Conservation (phyloP, 805 yeast species). For the Yarrowia alimentaria region DNA sequence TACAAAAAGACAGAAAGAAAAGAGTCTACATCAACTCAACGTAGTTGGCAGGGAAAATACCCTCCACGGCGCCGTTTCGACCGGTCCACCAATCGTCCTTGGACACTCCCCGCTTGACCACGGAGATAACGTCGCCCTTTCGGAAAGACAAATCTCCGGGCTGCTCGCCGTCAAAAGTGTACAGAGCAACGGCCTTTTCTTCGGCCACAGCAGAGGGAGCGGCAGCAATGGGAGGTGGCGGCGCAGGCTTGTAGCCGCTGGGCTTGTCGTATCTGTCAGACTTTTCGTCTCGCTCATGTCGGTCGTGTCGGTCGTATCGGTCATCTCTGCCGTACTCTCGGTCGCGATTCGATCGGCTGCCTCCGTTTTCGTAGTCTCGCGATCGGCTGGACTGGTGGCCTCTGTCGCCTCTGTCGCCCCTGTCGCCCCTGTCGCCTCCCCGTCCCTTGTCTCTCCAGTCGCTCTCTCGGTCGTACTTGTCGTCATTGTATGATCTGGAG, state of each 20-base stretch:
- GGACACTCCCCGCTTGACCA: conserved; percentile 80
- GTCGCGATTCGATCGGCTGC: conserved; percentile 28
- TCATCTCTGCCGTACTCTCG: neutral
- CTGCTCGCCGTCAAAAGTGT: conserved; percentile 87
- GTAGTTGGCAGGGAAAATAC: conserved; percentile 96
- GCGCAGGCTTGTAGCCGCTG: conserved; percentile 25
- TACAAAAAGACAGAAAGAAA: conserved; percentile 21
- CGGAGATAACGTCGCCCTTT: conserved; percentile 90
- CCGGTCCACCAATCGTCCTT: conserved; percentile 99
- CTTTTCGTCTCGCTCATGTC: no score
- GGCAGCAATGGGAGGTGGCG: conserved; percentile 26
- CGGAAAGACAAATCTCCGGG: conserved; percentile 88
- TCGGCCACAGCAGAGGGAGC: conserved; percentile 38
- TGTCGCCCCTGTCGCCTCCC: conserved; percentile 22
- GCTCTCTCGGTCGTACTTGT: conserved; percentile 9
- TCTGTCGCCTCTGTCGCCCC: conserved; percentile 27
- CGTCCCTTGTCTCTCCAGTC: conserved; percentile 22
- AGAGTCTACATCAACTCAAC: conserved; percentile 79
- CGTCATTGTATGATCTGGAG: no score
- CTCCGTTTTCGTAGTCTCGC: conserved; percentile 27
- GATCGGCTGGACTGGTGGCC: no score
- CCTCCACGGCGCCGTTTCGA: conserved; percentile 73
- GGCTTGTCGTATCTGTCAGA: conserved; percentile 16
- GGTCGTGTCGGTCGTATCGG: conserved; percentile 20
- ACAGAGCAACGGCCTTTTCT: conserved; percentile 86